A percentile compares a stretch with the other conserved stretches of the same genome.
Conservation (phyloP, 768 basidiomycete genomes). For the Boletellus ananiceps region DNA sequence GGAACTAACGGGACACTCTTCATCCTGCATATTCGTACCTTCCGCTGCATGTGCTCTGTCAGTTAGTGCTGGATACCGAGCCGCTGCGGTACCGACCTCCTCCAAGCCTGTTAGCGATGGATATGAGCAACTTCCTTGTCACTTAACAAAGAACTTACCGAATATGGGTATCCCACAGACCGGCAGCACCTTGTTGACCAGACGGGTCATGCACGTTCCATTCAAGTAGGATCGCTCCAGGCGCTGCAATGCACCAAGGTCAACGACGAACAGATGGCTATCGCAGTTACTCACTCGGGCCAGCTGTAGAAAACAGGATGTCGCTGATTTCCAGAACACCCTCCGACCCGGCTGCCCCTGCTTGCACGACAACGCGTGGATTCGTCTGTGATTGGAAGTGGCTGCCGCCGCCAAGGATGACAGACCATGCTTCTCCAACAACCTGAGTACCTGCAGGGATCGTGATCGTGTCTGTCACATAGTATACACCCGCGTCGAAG, state of each 20-base stretch:
- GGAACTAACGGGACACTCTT: constrained; percentile 40
- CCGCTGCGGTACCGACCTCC: constrained; percentile 16
- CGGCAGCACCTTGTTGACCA: constrained; percentile 48
- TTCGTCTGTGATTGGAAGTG: constrained; percentile 37
- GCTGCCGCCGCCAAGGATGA: constrained; percentile 42
- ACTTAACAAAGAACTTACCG: constrained; percentile 10
- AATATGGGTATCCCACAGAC: constrained; percentile 48
- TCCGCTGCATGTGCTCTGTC: constrained; percentile 32
- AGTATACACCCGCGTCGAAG: constrained; percentile 65
- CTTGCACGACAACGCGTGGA: constrained; percentile 40
- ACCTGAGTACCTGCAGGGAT: constrained; percentile 46
- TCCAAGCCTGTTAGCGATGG: constrained; percentile 17
- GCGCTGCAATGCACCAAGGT: constrained; percentile 20
- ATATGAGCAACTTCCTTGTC: background rate
- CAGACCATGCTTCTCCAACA: constrained; percentile 48
- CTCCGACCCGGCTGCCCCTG: constrained; percentile 41
- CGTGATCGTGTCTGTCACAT: constrained; percentile 42
- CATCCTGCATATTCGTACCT: constrained; percentile 49
- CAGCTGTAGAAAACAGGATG: constrained; percentile 55
- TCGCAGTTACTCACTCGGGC: constrained; percentile 32
- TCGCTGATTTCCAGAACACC: constrained; percentile 62
- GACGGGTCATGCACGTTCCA: constrained; percentile 60
- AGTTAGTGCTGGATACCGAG: background rate
- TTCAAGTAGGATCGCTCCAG: constrained; percentile 44
- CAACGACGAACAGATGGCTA: background rate